Evolutionary conservation across 2,329 filamentous ascomycete genomes (phyloP).

Genomic region (Cordyceps javanica): DNA sequence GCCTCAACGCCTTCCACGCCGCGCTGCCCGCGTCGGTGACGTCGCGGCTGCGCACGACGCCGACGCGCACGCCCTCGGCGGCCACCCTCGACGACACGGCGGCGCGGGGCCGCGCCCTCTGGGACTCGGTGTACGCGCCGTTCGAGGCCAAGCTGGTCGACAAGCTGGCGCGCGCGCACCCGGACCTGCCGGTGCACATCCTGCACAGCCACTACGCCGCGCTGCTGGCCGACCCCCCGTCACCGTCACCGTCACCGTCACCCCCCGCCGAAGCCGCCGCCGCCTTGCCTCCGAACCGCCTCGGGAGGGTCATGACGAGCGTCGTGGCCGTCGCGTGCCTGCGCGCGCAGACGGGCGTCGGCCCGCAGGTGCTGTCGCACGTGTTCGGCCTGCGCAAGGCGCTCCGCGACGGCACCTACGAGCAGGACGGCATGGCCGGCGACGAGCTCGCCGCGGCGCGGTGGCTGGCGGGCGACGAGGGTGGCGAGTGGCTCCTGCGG

Average conservation of each 20-base stretch:
- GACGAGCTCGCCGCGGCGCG: constrained; percentile 26
- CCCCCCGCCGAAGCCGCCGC: too few relatives aligned
- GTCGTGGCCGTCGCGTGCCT: constrained; percentile 69
- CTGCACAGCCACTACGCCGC: constrained; percentile 68
- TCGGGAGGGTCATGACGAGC: constrained; percentile 66
- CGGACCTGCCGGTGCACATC: constrained; percentile 77
- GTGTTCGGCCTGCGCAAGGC: constrained; percentile 76
- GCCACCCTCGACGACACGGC: constrained; percentile 48
- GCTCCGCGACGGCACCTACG: constrained; percentile 58
- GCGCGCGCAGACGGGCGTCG: constrained; percentile 73
- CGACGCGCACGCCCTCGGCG: constrained; percentile 48
- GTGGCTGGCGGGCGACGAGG: constrained; percentile 40
- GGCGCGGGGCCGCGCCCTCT: constrained; percentile 57
- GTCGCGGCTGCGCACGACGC: constrained; percentile 44
- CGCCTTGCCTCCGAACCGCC: constrained; percentile 39
- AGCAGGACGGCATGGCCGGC: constrained; percentile 26
- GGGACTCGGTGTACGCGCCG: constrained; percentile 71
- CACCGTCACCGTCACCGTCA: too few relatives aligned
- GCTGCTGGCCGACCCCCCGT: constrained; percentile 63
- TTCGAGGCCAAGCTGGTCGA: constrained; percentile 65
- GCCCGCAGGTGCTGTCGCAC: constrained; percentile 74
- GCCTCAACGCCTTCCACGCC: constrained; percentile 63
- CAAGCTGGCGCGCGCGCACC: constrained; percentile 69
- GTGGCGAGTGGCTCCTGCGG: constrained; percentile 40
- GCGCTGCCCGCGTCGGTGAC: constrained; percentile 53